phyloP scores from a whole-genome alignment of 257 asterid genomes.

The Solanum rostratum region DNA sequence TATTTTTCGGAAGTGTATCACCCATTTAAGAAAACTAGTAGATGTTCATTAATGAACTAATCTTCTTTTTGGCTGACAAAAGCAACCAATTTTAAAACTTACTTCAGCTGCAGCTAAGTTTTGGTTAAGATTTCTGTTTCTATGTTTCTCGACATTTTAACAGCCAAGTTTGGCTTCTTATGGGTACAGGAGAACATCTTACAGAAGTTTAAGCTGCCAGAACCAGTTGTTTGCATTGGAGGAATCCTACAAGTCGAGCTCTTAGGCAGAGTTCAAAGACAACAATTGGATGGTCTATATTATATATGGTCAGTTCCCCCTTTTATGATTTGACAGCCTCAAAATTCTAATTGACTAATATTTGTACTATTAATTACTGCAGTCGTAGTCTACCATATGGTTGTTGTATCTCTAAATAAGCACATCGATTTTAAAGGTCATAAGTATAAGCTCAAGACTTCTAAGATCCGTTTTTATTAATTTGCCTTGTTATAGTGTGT shows the following conservation, averaged over 20 bases:
- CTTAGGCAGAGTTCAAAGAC: conserved; percentile 76
- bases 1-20: not conserved
- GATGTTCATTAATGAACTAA: not conserved
- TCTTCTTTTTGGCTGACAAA: not conserved
- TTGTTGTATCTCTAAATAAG: not conserved
- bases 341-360: not conserved
- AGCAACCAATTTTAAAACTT: not conserved
- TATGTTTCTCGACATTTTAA: not conserved
- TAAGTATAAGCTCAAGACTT: not conserved
- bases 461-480: not conserved
- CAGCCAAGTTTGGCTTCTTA: not conserved
- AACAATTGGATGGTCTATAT: conserved; percentile 55
- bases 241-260: conserved; percentile 70
- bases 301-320: conserved; percentile 54
- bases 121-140: not conserved
- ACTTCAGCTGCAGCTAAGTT: not conserved
- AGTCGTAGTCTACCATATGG: not conserved
- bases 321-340: not conserved
- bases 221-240: conserved; percentile 62
- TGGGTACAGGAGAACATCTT: conserved; percentile 45
- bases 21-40: not conserved
- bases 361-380: not conserved
- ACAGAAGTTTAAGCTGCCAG: conserved; percentile 69
- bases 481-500: conserved; percentile 25
- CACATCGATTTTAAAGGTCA: not conserved